Evolutionary conservation across 768 basidiomycete species (phyloP), one percentile per base, ranked within the genome.

Genomic region (Boletus reticuloceps): DNA sequence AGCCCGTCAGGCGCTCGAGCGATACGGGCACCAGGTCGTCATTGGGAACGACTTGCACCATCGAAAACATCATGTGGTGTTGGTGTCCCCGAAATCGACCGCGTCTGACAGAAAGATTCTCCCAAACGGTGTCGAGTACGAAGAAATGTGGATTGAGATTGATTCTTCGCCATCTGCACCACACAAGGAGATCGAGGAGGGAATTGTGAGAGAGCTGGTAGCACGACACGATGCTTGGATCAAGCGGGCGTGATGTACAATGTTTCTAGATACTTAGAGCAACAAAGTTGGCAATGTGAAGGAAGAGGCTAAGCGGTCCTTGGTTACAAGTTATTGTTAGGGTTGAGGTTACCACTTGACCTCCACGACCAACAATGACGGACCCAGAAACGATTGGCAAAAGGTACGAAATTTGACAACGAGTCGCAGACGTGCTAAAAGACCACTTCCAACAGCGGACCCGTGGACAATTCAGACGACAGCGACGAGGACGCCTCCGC

Each of bases 21-120:
- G 95, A 25, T 99, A 98, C 70, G 94, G 95, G 1, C 97, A 98
- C 69, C 95, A 98, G 68, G 85, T 97, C 29, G 97, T 99, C 50
- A 92, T 99, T 58, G 97, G 93, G 19, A 99, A 99, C 71, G 89
- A 94, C 57, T 84, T 99, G n/a, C 83, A 94, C 65, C 81, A 82
- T 37, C 83, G 97, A 50, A 99, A 99, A 70, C 82, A 82, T 58
- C 89, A 94, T 68, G 96, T 99, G 52, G 91, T 96, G 6, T 89
- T 98, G 64, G 88, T 99, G 31, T 89, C 90, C 19, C 83, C 57
- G 58, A 69, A 40, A 63, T 62, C 55, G 61, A 62, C 50, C 56
- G 58, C 57, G 6, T n/a, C 52, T 25, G 34, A 51, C 29, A 16
- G 37, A n/a, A 51, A 62, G 32, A 27, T 53, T 38, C 48, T 58